These are phyloP conservation scores for Leucaena leucocephala DNA, from an alignment of 306 rosid genomes.

Conservation along the genomic window DNA sequence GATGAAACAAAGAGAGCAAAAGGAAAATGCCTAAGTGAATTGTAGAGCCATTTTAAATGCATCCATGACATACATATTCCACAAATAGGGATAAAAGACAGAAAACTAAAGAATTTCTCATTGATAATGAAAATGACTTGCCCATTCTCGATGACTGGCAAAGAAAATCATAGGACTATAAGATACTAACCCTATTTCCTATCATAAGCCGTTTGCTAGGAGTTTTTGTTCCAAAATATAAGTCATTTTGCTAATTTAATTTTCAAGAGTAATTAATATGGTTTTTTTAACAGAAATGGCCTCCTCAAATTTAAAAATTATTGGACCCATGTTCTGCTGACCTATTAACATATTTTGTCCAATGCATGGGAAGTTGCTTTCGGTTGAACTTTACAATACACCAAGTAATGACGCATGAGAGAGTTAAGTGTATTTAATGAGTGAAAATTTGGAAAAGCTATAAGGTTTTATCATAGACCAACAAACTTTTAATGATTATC, in stretches of 20 bases:
- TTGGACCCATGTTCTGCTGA: not conserved
- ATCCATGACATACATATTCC: not conserved
- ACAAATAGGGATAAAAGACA: not conserved
- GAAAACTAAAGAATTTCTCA: slow-evolving; percentile 18
- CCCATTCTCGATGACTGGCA: slow-evolving; percentile 19
- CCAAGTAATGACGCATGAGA: not conserved
- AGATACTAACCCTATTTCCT: not conserved
- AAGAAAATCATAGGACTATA: slow-evolving; percentile 3
- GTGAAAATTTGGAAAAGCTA: not conserved
- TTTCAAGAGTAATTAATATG: not conserved
- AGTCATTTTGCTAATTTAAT: not conserved
- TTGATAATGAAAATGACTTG: not conserved
- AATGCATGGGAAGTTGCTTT: not conserved
- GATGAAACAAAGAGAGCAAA: slow-evolving; percentile 21
- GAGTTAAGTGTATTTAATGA: not conserved
- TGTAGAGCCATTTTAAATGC: slow-evolving; percentile 28
- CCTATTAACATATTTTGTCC: not conserved
- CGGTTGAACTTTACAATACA: not conserved
- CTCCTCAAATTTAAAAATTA: not conserved
- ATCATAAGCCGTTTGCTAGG: not conserved
- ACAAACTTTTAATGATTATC: not conserved
- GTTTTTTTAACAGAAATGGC: not conserved
- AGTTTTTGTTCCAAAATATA: not conserved
- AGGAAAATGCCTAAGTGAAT: slow-evolving; percentile 42
- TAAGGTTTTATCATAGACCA: not conserved